Evolutionary conservation across 441 rosid genomes (phyloP), one percentile per base, ranked within the genome.

Genomic region (Gossypium davidsonii): DNA sequence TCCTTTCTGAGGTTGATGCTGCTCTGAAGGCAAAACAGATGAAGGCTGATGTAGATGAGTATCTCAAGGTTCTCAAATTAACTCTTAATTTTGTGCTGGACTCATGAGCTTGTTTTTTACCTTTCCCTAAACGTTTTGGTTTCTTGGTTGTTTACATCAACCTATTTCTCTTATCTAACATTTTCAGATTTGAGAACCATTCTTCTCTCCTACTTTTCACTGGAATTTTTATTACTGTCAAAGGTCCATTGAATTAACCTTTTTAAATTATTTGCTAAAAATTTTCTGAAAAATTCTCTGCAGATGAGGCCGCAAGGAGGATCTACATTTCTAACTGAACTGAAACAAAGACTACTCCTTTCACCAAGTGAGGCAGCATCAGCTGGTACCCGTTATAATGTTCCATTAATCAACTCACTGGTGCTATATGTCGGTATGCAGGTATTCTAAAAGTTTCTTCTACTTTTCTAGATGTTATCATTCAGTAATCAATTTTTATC

Each of bases 401-500:
- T 90, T 60, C 93, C 96, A 8, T 82, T 96, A 83, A 91, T 96
- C 72, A 96, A 96, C 79, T 96, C 99, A 59, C 94, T 96, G 71
- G 98, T 96, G 78, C 96, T 95, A 70, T 95, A 95, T 81, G 88
- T 93, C 37, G 99, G 99, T 79, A 91, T 95, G 95, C 99, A 95
- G 97, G 99, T 93, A 82, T 48, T 8, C 42, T 34, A 37, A 37
- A 37, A 15, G 7, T 39, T 55, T 68, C 44, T 73, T 37, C 31
- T 18, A 1, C 52, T 8, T 71, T 10, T 17, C 4, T 34, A 3
- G 10, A 3, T 48, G 17, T 55, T 20, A 44, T 52, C 23, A 25
- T 55, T 58, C 10, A 21, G 12, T 28, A 1, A 3, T 23, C 59
- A 55, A 55, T 6, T 55, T 34, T 34, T 12, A 4, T 34, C 26